These are phyloP conservation scores for Colletotrichum theobromicola DNA, from an alignment of 2,329 filamentous ascomycete species.

Conservation along the genomic window DNA sequence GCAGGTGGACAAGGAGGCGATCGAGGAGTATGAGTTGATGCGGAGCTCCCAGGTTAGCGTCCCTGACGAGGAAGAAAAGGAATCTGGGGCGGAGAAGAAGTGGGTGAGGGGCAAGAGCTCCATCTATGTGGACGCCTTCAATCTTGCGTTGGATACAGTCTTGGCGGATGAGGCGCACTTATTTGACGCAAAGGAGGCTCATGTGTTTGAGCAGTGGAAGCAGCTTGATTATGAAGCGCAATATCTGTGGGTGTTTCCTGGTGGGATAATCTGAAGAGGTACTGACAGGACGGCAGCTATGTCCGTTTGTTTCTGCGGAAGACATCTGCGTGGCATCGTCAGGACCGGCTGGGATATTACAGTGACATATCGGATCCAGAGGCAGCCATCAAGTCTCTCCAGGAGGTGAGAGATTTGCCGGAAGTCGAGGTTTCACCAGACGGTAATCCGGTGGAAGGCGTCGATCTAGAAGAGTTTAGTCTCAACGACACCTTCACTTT, in stretches of 20 bases:
- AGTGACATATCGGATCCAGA: conserved; percentile 80
- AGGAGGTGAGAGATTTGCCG: conserved; percentile 63
- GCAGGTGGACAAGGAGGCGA: conserved; percentile 71
- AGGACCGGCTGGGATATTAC: conserved; percentile 78
- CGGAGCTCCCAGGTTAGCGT: conserved; percentile 56
- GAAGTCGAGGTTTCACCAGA: conserved; percentile 15
- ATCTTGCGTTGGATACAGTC: conserved; percentile 87
- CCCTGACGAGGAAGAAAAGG: conserved; percentile 38
- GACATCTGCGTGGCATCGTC: conserved; percentile 87
- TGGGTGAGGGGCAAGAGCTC: conserved; percentile 84
- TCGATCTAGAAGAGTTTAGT: conserved; percentile 45
- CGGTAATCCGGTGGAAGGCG: conserved; percentile 28
- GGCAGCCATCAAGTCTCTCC: conserved; percentile 68
- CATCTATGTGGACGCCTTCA: conserved; percentile 97
- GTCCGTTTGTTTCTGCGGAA: conserved; percentile 93
- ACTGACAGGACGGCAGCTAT: conserved; percentile 64
- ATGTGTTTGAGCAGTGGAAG: conserved; percentile 80
- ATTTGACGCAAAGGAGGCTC: conserved; percentile 79
- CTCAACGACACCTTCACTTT: conserved; percentile 72
- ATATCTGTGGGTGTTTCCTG: conserved; percentile 73
- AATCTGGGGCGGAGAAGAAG: conserved; percentile 16
- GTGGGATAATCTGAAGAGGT: neutral
- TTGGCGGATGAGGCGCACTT: conserved; percentile 87
- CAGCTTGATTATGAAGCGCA: conserved; percentile 81
- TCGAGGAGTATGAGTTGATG: conserved; percentile 79